phyloP scores from a whole-genome alignment of 768 basidiomycete species.

The Boletus rufocinnamomeus region DNA sequence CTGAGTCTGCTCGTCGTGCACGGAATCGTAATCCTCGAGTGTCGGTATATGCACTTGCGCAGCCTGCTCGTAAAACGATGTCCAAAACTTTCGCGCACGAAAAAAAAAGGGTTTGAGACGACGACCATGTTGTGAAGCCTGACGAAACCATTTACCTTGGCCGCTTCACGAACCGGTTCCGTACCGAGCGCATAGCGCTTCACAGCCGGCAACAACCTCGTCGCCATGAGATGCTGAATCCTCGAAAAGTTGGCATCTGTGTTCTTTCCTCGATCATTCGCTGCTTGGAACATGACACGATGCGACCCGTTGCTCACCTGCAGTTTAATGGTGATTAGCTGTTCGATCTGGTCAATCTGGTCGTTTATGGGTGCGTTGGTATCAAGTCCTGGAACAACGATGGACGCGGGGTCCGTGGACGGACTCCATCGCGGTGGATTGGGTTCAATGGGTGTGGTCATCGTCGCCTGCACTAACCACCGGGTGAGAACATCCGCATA shows the following conservation, averaged over 20 bases:
- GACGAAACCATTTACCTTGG: constrained; percentile 59
- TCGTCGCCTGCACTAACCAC: constrained; percentile 12
- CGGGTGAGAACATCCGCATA: neutral
- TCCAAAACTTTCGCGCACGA: constrained; percentile 75
- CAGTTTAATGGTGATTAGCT: constrained; percentile 88
- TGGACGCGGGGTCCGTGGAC: constrained; percentile 59
- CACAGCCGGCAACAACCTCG: constrained; percentile 80
- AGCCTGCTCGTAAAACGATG: constrained; percentile 92
- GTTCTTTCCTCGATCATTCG: constrained; percentile 50
- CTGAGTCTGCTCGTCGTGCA: constrained; percentile 51
- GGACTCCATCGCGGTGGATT: constrained; percentile 71
- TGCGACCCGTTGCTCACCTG: constrained; percentile 53
- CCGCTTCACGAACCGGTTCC: constrained; percentile 86
- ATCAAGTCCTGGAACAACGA: constrained; percentile 73
- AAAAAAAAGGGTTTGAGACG: neutral
- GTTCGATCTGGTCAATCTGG: constrained; percentile 95
- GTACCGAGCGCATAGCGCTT: constrained; percentile 87
- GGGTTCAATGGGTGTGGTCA: constrained; percentile 50
- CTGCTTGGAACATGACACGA: constrained; percentile 2
- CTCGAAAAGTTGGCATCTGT: constrained; percentile 93
- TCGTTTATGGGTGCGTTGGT: constrained; percentile 66
- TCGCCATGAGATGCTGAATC: constrained; percentile 83
- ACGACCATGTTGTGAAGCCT: neutral
- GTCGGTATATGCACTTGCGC: constrained; percentile 84
- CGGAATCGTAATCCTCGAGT: constrained; percentile 65